Conservation (phyloP, 257 asterid genomes). For the Echites panduratus region DNA sequence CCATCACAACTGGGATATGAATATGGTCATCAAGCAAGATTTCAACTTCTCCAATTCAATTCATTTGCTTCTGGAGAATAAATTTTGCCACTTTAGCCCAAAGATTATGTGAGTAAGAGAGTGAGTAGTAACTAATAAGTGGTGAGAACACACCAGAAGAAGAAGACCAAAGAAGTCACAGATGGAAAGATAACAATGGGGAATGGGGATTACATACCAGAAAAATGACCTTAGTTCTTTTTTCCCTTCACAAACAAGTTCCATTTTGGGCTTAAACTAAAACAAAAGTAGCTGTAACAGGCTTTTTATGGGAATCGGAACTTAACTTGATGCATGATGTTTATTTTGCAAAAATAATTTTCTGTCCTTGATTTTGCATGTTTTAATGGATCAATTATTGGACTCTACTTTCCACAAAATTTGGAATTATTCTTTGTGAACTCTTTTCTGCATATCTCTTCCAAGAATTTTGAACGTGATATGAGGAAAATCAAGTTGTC, state of each 20-base stretch:
- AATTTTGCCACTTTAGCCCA: not conserved
- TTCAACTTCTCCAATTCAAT: not conserved
- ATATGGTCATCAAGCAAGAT: constrained; percentile 1
- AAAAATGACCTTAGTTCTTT: too few relatives aligned
- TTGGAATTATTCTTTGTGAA: too few relatives aligned
- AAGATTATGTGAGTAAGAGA: not conserved
- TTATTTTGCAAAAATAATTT: too few relatives aligned
- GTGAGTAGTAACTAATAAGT: not conserved
- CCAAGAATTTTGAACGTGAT: not conserved
- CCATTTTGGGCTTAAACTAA: not conserved
- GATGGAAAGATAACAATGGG: not conserved
- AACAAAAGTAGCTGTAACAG: not conserved
- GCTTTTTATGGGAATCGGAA: too few relatives aligned
- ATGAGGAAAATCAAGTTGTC: not conserved
- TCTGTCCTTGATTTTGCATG: too few relatives aligned
- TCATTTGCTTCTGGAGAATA: not conserved
- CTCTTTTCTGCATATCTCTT: not conserved
- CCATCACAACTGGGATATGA: constrained; percentile 12
- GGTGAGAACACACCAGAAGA: not conserved
- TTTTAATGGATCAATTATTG: not conserved
- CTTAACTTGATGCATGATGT: too few relatives aligned
- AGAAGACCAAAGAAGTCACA: not conserved
- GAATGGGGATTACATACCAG: not conserved
- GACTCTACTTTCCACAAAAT: too few relatives aligned
- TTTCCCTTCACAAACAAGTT: not conserved